A percentile compares a stretch with the other conserved stretches of the same genome.
Evolutionary conservation across 2,329 filamentous ascomycete species (phyloP).

Genomic region (Penicillium brasilianum): DNA sequence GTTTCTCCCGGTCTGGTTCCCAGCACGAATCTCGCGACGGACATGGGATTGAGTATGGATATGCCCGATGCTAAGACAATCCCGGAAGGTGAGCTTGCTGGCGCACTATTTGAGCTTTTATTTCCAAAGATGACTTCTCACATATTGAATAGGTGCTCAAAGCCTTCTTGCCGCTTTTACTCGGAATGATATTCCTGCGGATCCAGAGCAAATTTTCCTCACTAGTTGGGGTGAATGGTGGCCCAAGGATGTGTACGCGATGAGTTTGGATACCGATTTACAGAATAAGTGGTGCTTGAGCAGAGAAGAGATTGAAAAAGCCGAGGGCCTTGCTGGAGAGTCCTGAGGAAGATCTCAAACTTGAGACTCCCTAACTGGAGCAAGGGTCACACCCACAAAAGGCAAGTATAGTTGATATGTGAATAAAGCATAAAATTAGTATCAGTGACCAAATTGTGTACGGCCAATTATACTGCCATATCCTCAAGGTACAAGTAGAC

Average conservation of each 20-base stretch:
- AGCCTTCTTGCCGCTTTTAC: slow-evolving; percentile 31
- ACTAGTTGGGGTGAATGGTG: slow-evolving; percentile 40
- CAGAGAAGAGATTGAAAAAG: slow-evolving; percentile 31
- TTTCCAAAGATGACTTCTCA: slow-evolving; percentile 2
- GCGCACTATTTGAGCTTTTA: neutral
- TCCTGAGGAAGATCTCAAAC: neutral
- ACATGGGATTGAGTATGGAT: slow-evolving; percentile 26
- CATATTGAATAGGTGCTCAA: slow-evolving; percentile 24
- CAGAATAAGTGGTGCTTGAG: slow-evolving; percentile 35
- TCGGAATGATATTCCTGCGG: slow-evolving; percentile 24
- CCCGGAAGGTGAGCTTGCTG: slow-evolving; percentile 26
- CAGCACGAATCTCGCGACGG: slow-evolving; percentile 27
- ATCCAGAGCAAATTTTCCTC: slow-evolving; percentile 34
- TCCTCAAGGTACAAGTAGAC: neutral
- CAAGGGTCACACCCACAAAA: no score
- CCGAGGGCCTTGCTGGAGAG: slow-evolving; percentile 19
- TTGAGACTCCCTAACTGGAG: neutral
- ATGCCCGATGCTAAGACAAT: slow-evolving; percentile 35
- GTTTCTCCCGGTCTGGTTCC: slow-evolving; percentile 33
- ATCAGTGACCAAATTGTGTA: neutral
- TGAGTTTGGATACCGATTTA: slow-evolving; percentile 26
- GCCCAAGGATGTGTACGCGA: slow-evolving; percentile 32
- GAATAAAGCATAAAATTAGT: neutral
- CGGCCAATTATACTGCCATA: neutral
- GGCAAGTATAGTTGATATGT: no score